Conservation (phyloP, 1,284 basidiomycete species). For the Gomphus bonarii region DNA sequence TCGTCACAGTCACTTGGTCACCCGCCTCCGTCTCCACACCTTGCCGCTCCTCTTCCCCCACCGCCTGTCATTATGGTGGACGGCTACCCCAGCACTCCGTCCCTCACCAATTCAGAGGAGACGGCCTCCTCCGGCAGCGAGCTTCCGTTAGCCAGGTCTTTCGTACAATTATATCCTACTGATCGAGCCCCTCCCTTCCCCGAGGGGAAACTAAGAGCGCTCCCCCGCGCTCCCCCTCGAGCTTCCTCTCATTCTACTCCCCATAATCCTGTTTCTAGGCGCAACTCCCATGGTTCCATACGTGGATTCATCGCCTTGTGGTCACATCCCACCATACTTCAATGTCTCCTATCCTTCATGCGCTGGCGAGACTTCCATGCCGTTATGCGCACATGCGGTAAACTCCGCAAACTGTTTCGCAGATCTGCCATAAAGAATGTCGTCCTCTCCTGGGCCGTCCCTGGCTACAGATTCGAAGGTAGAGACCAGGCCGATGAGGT, state of each 20-base stretch:
- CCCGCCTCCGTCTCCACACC: neutral
- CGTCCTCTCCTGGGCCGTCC: conserved; percentile 49
- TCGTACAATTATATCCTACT: neutral
- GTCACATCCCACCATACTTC: conserved; percentile 30
- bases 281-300: conserved; percentile 3
- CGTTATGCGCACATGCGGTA: conserved; percentile 38
- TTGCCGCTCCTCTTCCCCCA: neutral
- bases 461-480: conserved; percentile 32
- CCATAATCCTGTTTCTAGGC: conserved; percentile 15
- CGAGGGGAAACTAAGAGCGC: conserved; percentile 1
- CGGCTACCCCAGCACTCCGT: conserved; percentile 18
- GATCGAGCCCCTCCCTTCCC: neutral
- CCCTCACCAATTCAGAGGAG: conserved; percentile 22
- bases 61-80: neutral
- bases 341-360: conserved; percentile 30
- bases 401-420: conserved; percentile 35
- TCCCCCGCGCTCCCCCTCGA: neutral
- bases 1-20: neutral
- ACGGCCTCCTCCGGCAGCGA: conserved; percentile 14
- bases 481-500: conserved; percentile 29
- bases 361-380: conserved; percentile 46
- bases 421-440: conserved; percentile 33
- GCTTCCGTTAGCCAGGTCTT: conserved; percentile 9
- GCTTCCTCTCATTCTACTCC: conserved; percentile 6
- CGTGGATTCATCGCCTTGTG: conserved; percentile 2